Evolutionary conservation across 768 basidiomycete genomes (phyloP), one percentile per base, ranked within the genome.

Genomic region (Tylopilus rubrobrunneus): DNA sequence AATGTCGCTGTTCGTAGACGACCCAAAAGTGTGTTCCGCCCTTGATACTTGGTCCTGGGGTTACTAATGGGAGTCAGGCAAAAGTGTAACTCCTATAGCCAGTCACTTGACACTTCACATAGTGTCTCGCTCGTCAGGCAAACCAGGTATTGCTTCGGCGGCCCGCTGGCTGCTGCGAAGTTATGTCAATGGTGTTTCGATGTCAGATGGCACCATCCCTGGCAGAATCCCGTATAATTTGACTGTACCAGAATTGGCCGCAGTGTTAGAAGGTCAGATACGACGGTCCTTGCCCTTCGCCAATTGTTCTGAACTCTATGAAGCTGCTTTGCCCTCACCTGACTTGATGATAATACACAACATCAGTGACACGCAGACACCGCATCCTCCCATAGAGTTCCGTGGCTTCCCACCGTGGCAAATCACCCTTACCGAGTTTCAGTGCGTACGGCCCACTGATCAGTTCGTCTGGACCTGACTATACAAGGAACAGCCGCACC

Each of bases 401-500:
- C 72, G 86, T 59, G 86, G 85, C 5, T 91, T 86, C 61, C 90
- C 90, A 17, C 90, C 90, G 15, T 92, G 90, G 89, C 90, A 92
- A 61, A 81, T 84, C n/a, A 76, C 85, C 51, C 71, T 92, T 40
- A 88, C 87, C 43, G 90, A 92, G 67, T 83, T 92, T 56, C 78
- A 84, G 90, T 91, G 64, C 70, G 86, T 71, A 11, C 44, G 23
- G 7, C 10, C 7, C 3, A 10, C 34, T 14, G 3, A 48, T 46
- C 33, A 45, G 36, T 37, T 10, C 51, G 45, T 15, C 7, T 31
- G 21, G 14, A 52, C 50, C 54, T 62, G 29, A 60, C 44, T 27
- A 31, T 37, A 42, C 19, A 15, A 28, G 1, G 17, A 17, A 53
- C 46, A 70, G 68, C 36, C 59, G 58, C 27, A 70, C 68, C 2